Evolutionary conservation across 768 basidiomycete genomes (phyloP).

Genomic region (Collybiopsis luxurians): DNA sequence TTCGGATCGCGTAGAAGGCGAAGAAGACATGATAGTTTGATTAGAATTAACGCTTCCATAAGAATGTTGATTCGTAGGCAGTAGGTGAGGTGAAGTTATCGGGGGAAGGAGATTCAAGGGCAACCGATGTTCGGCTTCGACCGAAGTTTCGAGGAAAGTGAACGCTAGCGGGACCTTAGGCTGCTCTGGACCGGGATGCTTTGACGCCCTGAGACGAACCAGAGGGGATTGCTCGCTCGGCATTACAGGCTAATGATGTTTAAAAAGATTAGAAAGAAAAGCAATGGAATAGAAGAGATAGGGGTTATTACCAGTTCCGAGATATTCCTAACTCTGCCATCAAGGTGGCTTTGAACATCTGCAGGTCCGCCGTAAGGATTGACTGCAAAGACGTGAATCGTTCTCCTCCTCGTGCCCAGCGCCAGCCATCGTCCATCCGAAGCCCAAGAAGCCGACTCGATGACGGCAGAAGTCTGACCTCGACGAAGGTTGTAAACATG

Average conservation of each 20-base stretch:
- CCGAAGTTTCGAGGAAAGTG: conserved; percentile 43
- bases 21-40: conserved; percentile 14
- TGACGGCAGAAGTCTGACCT: conserved; percentile 66
- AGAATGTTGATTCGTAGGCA: conserved; percentile 8
- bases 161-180: conserved; percentile 47
- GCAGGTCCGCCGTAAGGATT: conserved; percentile 75
- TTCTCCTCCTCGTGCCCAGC: conserved; percentile 60
- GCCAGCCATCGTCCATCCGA: conserved; percentile 67
- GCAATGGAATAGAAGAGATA: conserved; percentile 11
- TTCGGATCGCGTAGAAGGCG: conserved; percentile 20
- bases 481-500: conserved; percentile 69
- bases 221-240: conserved; percentile 56
- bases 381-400: conserved; percentile 69
- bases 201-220: conserved; percentile 45
- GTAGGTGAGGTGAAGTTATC: conserved; percentile 5
- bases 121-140: conserved; percentile 26
- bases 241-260: conserved; percentile 39
- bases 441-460: conserved; percentile 54
- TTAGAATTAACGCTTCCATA: conserved; percentile 9
- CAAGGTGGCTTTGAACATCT: conserved; percentile 59
- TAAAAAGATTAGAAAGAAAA: not conserved
- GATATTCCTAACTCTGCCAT: conserved; percentile 54
- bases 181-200: conserved; percentile 23
- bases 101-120: conserved; percentile 37
- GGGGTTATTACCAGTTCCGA: conserved; percentile 42